Conservation (phyloP, 2,329 filamentous ascomycete species). For the Aspergillus piperis region DNA sequence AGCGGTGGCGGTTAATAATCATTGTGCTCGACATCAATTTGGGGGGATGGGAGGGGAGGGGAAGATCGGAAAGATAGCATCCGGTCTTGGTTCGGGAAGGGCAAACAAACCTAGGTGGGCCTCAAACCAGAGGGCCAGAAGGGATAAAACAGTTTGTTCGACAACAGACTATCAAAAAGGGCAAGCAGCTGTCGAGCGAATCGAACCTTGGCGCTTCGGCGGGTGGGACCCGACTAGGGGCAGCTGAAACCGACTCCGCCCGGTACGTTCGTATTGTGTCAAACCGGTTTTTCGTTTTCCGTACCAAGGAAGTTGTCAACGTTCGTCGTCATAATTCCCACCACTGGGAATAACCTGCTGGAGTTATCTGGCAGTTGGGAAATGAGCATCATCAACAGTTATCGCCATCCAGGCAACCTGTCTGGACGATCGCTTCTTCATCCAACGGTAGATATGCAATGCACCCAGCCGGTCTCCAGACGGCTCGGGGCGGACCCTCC, state of each 20-base stretch:
- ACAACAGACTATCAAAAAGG: neutral
- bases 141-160: neutral
- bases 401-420: neutral
- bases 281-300: slow-evolving; percentile 1
- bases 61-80: neutral
- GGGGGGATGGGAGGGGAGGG: neutral
- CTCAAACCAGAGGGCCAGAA: neutral
- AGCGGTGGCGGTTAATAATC: no score
- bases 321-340: neutral
- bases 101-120: neutral
- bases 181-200: slow-evolving; percentile 1
- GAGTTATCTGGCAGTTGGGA: neutral
- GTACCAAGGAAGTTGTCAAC: neutral
- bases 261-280: neutral
- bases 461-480: slow-evolving; percentile 4
- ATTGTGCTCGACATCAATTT: no score
- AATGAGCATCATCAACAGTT: neutral
- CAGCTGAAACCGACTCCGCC: slow-evolving; percentile 1
- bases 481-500: slow-evolving; percentile 16
- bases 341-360: no score
- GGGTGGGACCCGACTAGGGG: slow-evolving; percentile 1
- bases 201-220: slow-evolving; percentile 1
- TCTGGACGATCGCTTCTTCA: neutral
- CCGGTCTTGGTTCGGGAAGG: neutral
- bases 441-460: slow-evolving; percentile 1